phyloP scores from a whole-genome alignment of 768 basidiomycete genomes.

The Boletus sp. region DNA sequence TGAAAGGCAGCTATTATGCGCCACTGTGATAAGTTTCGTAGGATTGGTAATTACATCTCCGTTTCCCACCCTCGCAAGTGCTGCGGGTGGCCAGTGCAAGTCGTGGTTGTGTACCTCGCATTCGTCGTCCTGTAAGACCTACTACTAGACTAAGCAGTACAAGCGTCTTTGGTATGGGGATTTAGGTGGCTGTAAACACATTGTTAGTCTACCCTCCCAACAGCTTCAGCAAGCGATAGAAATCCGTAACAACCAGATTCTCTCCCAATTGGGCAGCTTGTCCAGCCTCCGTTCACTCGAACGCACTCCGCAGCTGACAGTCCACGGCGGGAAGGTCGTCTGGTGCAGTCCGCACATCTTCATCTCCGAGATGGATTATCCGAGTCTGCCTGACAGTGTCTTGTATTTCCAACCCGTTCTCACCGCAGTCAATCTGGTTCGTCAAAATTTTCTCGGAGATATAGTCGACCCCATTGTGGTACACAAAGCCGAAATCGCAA shows the following conservation, averaged over 20 bases:
- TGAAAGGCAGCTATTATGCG: no score
- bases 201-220: slow-evolving; percentile 7
- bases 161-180: background rate
- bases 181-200: background rate
- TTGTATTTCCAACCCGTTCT: slow-evolving; percentile 59
- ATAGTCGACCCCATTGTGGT: slow-evolving; percentile 70
- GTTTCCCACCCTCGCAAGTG: no score
- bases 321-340: slow-evolving; percentile 30
- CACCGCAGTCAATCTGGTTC: slow-evolving; percentile 88
- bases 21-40: no score
- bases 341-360: slow-evolving; percentile 45
- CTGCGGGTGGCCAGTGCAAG: no score
- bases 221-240: slow-evolving; percentile 57
- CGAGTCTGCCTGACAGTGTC: slow-evolving; percentile 41
- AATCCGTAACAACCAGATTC: slow-evolving; percentile 77
- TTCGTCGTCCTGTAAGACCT: no score
- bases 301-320: slow-evolving; percentile 44
- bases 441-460: slow-evolving; percentile 83
- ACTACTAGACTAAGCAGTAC: background rate
- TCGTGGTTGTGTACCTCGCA: no score
- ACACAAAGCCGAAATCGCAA: slow-evolving; percentile 83
- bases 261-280: slow-evolving; percentile 14
- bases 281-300: slow-evolving; percentile 43
- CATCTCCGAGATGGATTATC: slow-evolving; percentile 41
- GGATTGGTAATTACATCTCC: no score